A percentile compares a stretch with the other conserved stretches of the same genome.
phyloP scores from a whole-genome alignment of 805 yeast species.

The Candida montana region DNA sequence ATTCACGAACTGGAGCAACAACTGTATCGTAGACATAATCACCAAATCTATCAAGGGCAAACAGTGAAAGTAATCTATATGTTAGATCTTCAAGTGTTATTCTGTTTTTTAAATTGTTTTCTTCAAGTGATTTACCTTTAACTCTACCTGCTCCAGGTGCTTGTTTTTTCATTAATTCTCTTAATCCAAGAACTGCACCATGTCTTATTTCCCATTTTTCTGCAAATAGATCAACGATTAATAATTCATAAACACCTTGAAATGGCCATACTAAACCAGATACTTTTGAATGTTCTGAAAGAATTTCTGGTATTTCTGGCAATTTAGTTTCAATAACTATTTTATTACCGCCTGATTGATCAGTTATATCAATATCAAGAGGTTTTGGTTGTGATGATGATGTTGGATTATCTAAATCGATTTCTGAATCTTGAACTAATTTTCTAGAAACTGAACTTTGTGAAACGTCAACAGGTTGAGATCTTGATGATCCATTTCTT shows the following conservation, averaged over 20 bases:
- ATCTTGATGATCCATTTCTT: slow-evolving; percentile 40
- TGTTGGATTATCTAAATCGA: slow-evolving; percentile 17
- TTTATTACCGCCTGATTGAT: slow-evolving; percentile 75
- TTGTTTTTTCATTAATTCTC: slow-evolving; percentile 80
- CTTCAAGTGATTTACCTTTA: slow-evolving; percentile 50
- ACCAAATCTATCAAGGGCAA: slow-evolving; percentile 92
- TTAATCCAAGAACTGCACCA: slow-evolving; percentile 88
- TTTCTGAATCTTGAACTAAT: slow-evolving; percentile 32
- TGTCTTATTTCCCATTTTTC: slow-evolving; percentile 94
- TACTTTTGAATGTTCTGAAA: slow-evolving; percentile 65
- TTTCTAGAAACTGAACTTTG: slow-evolving; percentile 63
- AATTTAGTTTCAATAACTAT: slow-evolving; percentile 77
- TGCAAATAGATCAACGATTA: slow-evolving; percentile 72
- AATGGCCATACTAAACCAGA: slow-evolving; percentile 87
- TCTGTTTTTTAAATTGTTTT: slow-evolving; percentile 61
- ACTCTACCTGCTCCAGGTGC: slow-evolving; percentile 84
- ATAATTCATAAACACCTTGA: slow-evolving; percentile 83
- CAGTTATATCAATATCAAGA: slow-evolving; percentile 53
- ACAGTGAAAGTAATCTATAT: slow-evolving; percentile 75
- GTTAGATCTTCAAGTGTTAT: slow-evolving; percentile 82
- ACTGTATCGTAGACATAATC: slow-evolving; percentile 97
- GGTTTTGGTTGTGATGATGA: slow-evolving; percentile 8
- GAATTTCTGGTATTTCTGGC: slow-evolving; percentile 57
- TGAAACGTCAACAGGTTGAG: slow-evolving; percentile 57
- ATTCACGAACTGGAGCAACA: slow-evolving; percentile 96